phyloP scores from a whole-genome alignment of 768 basidiomycete genomes.

The Tephrocybe sp. region DNA sequence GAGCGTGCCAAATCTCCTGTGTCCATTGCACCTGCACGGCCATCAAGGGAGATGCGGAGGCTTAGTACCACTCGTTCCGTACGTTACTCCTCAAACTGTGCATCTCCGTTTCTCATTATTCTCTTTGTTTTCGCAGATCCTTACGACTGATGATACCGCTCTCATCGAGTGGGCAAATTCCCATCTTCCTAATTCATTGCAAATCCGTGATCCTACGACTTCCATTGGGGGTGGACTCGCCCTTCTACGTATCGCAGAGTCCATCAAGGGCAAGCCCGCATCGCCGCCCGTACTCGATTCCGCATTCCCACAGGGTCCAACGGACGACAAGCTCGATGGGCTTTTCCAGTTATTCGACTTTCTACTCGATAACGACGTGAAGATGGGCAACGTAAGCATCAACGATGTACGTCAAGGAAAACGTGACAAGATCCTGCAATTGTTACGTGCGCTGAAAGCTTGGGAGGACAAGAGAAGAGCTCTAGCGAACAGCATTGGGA shows the following conservation, averaged over 20 bases:
- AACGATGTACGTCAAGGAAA: slow-evolving; percentile 88
- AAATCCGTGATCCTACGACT: slow-evolving; percentile 46
- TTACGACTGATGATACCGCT: slow-evolving; percentile 35
- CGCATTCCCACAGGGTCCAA: slow-evolving; percentile 64
- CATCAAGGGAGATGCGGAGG: slow-evolving; percentile 62
- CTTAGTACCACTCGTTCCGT: slow-evolving; percentile 27
- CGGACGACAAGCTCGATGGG: slow-evolving; percentile 82
- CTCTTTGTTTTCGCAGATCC: background rate
- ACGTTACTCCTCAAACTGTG: slow-evolving; percentile 14
- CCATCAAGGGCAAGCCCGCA: slow-evolving; percentile 62
- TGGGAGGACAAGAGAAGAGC: slow-evolving; percentile 79
- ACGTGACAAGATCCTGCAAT: slow-evolving; percentile 74
- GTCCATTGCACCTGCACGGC: slow-evolving; percentile 53
- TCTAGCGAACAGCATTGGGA: slow-evolving; percentile 52
- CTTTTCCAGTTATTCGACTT: slow-evolving; percentile 90
- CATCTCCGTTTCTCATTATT: slow-evolving; percentile 14
- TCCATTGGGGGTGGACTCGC: slow-evolving; percentile 66
- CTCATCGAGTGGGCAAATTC: slow-evolving; percentile 89
- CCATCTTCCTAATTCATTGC: slow-evolving; percentile 64
- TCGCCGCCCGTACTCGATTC: slow-evolving; percentile 75
- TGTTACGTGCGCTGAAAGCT: slow-evolving; percentile 69
- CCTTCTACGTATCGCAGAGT: slow-evolving; percentile 83
- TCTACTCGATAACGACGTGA: slow-evolving; percentile 86
- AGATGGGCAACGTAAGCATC: slow-evolving; percentile 89
- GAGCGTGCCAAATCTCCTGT: slow-evolving; percentile 13